These are phyloP conservation scores for Starmera quercuum DNA, from an alignment of 805 yeast species.

Conservation along the genomic window DNA sequence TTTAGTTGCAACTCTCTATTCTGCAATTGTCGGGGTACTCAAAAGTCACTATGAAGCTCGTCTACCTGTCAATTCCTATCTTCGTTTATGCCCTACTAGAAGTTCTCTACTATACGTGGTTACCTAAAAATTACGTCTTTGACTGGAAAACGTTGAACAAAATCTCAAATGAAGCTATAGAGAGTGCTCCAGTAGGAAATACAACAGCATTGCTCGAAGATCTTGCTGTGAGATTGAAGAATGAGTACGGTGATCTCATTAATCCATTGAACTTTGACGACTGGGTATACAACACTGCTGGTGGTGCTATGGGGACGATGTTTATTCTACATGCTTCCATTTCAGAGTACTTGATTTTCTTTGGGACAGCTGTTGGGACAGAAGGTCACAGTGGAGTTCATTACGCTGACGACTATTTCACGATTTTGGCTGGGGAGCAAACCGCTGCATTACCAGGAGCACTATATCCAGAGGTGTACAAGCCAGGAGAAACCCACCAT, in stretches of 20 bases:
- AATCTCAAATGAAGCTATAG: conserved; percentile 48
- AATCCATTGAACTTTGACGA: conserved; percentile 68
- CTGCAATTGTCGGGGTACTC: too few relatives aligned
- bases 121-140: conserved; percentile 65
- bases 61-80: conserved; percentile 17
- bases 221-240: conserved; percentile 49
- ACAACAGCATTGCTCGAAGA: conserved; percentile 57
- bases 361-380: conserved; percentile 90
- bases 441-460: conserved; percentile 62
- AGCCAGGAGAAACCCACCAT: conserved; percentile 85
- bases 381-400: conserved; percentile 97
- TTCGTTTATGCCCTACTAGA: conserved; percentile 27
- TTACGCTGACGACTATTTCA: conserved; percentile 96
- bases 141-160: conserved; percentile 55
- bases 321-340: conserved; percentile 90
- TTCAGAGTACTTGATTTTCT: conserved; percentile 85
- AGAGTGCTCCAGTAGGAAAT: conserved; percentile 46
- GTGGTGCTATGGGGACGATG: conserved; percentile 98
- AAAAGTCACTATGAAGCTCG: conserved; percentile 11
- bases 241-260: conserved; percentile 65
- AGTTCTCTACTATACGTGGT: conserved; percentile 47
- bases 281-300: conserved; percentile 97
- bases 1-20: too few relatives aligned
- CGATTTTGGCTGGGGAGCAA: conserved; percentile 78
- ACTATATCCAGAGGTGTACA: conserved; percentile 58